phyloP scores from a whole-genome alignment of 148 eudicot species.

The Camellia sinensis region DNA sequence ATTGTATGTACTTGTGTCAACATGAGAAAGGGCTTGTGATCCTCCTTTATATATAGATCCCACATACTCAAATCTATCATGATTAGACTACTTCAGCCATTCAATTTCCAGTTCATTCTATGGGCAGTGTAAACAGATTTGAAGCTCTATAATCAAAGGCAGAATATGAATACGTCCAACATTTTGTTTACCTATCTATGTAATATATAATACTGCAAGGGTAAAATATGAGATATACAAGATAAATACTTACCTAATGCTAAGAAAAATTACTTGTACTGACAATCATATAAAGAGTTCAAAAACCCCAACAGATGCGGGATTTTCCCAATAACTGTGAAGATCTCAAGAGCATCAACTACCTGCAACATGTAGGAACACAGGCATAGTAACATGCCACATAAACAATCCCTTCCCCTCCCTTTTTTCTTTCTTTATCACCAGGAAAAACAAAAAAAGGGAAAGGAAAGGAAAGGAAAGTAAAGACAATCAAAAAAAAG shows the following conservation, averaged over 20 bases:
- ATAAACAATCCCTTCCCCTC: too few species aligned
- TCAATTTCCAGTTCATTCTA: neutral
- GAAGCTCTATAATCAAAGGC: neutral
- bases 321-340: constrained; percentile 89
- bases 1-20: neutral
- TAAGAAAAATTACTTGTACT: constrained; percentile 83
- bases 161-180: neutral
- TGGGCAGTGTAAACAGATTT: neutral
- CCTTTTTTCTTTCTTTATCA: too few species aligned
- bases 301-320: constrained; percentile 75
- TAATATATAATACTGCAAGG: neutral
- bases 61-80: neutral
- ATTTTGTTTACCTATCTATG: neutral
- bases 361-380: constrained; percentile 50
- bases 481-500: neutral
- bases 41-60: neutral
- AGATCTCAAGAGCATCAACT: constrained; percentile 97
- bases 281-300: constrained; percentile 92
- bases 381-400: constrained; percentile 14
- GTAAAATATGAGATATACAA: neutral
- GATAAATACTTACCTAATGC: constrained; percentile 72
- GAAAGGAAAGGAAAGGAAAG: neutral
- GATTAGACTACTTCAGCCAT: neutral
- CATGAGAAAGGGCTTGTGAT: neutral
- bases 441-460: neutral